phyloP scores from a whole-genome alignment of 768 basidiomycete genomes.

The Mycena metata region DNA sequence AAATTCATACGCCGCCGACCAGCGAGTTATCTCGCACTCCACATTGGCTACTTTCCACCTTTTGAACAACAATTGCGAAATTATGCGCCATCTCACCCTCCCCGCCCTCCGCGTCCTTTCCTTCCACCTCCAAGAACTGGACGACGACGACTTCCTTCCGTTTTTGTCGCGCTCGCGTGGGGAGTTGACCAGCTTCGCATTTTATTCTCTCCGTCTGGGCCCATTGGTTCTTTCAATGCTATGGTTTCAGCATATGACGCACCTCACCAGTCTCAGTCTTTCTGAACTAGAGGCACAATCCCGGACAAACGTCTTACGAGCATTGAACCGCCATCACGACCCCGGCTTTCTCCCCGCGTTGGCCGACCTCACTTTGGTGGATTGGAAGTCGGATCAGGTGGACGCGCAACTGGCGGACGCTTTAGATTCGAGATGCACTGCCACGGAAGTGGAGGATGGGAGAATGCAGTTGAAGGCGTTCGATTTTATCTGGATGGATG shows the following conservation, averaged over 20 bases:
- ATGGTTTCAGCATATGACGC: conserved; percentile 9
- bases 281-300: not conserved
- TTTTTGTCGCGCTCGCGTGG: conserved; percentile 9
- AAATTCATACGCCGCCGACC: not conserved
- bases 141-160: not conserved
- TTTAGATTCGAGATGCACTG: not conserved
- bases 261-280: conserved; percentile 2
- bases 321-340: conserved; percentile 9
- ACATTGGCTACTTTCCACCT: not conserved
- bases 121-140: not conserved
- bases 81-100: conserved; percentile 17
- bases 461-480: not conserved
- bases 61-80: not conserved
- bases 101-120: not conserved
- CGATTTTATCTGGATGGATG: not conserved
- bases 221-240: not conserved
- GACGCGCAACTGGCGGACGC: conserved; percentile 5
- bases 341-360: conserved; percentile 1
- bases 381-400: conserved; percentile 1
- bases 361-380: conserved; percentile 1
- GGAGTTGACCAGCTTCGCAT: not conserved
- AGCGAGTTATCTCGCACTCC: not conserved
- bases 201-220: not conserved
- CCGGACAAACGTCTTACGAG: not conserved
- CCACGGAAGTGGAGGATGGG: not conserved